Conservation (phyloP, 495 filamentous ascomycete species). For the Lasiosphaeria hispida region DNA sequence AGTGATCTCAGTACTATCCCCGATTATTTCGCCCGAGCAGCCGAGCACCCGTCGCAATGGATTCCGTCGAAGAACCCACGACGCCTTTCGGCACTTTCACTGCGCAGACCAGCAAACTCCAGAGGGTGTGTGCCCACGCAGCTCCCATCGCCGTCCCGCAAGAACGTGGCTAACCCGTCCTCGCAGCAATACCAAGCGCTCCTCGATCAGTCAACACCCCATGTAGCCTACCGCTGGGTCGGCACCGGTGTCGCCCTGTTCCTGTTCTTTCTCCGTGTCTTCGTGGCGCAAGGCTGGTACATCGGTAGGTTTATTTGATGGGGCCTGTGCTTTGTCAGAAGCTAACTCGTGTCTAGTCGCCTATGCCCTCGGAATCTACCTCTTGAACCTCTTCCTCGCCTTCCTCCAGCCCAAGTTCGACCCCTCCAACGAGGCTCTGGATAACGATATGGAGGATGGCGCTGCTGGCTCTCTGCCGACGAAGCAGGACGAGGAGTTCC, state of each 20-base stretch:
- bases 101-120: slow-evolving; percentile 35
- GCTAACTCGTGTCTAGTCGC: slow-evolving; percentile 58
- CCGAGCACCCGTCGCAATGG: slow-evolving; percentile 19
- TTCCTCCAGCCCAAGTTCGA: slow-evolving; percentile 99
- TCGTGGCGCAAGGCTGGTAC: slow-evolving; percentile 95
- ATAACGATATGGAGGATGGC: slow-evolving; percentile 95
- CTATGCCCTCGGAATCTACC: slow-evolving; percentile 97
- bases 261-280: slow-evolving; percentile 82
- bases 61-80: slow-evolving; percentile 25
- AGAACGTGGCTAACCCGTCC: slow-evolving; percentile 5
- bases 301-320: slow-evolving; percentile 65
- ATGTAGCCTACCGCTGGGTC: slow-evolving; percentile 82
- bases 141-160: background rate
- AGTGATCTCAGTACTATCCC: background rate
- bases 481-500: slow-evolving; percentile 94
- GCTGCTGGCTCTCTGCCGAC: slow-evolving; percentile 76
- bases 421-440: slow-evolving; percentile 83
- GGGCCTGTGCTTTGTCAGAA: background rate
- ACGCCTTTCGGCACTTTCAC: slow-evolving; percentile 34
- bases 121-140: slow-evolving; percentile 35
- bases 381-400: slow-evolving; percentile 98
- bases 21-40: background rate
- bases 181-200: slow-evolving; percentile 87
- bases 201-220: slow-evolving; percentile 89
- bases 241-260: slow-evolving; percentile 71